Conservation (phyloP, 768 basidiomycete genomes). For the Mycena albidolilacea region DNA sequence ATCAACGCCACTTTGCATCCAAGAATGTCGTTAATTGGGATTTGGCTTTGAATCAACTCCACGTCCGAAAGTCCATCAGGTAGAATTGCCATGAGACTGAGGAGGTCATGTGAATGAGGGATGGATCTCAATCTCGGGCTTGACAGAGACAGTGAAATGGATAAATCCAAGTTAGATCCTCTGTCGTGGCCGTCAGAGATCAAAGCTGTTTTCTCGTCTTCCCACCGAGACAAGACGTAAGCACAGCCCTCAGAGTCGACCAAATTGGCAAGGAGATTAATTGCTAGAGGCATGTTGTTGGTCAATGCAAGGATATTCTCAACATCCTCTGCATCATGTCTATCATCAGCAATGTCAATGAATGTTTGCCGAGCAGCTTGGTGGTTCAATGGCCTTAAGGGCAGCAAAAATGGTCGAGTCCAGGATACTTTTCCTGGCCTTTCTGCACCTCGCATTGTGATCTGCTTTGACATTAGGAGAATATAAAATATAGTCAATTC, state of each 20-base stretch:
- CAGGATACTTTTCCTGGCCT: no score
- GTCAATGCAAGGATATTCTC: no score
- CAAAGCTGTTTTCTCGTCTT: not conserved
- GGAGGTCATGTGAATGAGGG: not conserved
- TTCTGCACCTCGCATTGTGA: no score
- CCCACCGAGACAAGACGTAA: not conserved
- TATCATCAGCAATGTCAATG: no score
- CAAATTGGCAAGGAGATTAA: not conserved
- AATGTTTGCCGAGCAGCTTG: no score
- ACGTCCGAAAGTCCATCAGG: slow-evolving; percentile 2
- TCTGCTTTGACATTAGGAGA: no score
- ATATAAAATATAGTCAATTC: no score
- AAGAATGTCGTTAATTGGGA: slow-evolving; percentile 4
- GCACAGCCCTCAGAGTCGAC: slow-evolving; percentile 1
- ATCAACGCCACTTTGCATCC: slow-evolving; percentile 1
- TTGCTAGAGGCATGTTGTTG: no score
- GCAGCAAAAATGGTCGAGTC: no score
- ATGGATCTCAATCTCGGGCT: not conserved
- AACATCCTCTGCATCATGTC: no score
- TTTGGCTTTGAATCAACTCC: not conserved
- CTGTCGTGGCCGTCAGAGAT: slow-evolving; percentile 5
- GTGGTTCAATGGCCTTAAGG: no score
- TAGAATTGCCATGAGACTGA: not conserved
- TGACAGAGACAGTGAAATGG: not conserved
- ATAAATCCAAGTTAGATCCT: slow-evolving; percentile 1